phyloP scores from a whole-genome alignment of 2,329 filamentous ascomycete genomes.

The Diaporthe citri region DNA sequence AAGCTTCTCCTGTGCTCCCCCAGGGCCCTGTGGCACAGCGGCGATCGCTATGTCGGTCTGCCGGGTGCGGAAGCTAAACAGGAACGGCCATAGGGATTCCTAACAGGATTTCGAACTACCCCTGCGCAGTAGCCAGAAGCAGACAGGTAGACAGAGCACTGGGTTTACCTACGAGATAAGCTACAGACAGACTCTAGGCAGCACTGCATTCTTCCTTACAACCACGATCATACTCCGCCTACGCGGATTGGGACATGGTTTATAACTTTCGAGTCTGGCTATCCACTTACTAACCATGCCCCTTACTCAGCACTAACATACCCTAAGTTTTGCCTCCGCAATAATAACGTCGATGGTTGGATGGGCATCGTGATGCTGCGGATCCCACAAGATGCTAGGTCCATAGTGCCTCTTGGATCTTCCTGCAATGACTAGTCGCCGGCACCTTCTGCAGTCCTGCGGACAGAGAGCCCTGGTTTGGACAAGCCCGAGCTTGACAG shows the following conservation, averaged over 20 bases:
- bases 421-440: neutral
- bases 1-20: constrained; percentile 14
- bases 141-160: neutral
- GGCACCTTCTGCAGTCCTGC: neutral
- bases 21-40: constrained; percentile 11
- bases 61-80: constrained; percentile 6
- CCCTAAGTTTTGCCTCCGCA: neutral
- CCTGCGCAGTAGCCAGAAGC: neutral
- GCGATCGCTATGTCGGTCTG: constrained; percentile 16
- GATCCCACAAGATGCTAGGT: neutral
- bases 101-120: neutral
- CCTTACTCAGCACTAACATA: constrained; percentile 10
- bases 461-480: neutral
- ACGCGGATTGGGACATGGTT: neutral
- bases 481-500: neutral
- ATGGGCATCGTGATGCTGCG: neutral
- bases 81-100: neutral
- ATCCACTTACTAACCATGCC: neutral
- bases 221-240: neutral
- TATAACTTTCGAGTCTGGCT: neutral
- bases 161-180: neutral
- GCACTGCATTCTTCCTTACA: neutral
- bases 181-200: neutral
- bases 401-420: neutral
- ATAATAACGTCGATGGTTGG: neutral